These are phyloP conservation scores for Populus deltoides DNA, from an alignment of 345 rosid species.

Conservation along the genomic window DNA sequence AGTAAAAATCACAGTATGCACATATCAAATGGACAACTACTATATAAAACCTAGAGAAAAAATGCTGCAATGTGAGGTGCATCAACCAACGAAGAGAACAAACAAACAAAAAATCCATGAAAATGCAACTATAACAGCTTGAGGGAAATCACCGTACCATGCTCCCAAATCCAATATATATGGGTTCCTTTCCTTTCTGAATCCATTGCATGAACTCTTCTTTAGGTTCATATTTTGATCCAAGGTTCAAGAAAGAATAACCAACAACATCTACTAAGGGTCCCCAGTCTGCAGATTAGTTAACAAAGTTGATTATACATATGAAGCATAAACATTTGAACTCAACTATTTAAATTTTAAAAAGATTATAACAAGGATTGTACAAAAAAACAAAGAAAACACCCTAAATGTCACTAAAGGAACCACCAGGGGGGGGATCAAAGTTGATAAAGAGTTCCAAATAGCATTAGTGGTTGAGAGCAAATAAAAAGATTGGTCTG, in stretches of 20 bases:
- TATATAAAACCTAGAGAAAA: neutral
- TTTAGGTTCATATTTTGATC: constrained; percentile 68
- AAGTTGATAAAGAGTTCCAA: neutral
- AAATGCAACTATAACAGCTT: neutral
- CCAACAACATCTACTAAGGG: constrained; percentile 93
- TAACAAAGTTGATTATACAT: constrained; percentile 12
- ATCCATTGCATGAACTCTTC: constrained; percentile 75
- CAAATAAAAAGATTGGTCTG: neutral
- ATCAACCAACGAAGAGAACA: neutral
- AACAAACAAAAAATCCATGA: neutral
- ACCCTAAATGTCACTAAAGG: constrained; percentile 2
- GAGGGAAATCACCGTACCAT: constrained; percentile 56
- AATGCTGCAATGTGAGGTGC: too few relatives aligned
- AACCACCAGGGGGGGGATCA: neutral
- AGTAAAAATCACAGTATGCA: neutral
- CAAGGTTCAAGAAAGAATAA: constrained; percentile 86
- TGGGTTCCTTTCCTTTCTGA: constrained; percentile 66
- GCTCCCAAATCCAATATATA: constrained; percentile 97
- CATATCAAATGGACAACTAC: neutral
- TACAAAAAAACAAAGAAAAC: neutral
- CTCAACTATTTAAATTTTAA: neutral
- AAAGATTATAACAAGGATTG: neutral
- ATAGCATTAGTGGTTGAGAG: neutral
- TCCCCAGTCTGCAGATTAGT: constrained; percentile 80
- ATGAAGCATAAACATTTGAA: constrained; percentile 4